Conservation (phyloP, 257 asterid species). For the Penstemon davidsonii region DNA sequence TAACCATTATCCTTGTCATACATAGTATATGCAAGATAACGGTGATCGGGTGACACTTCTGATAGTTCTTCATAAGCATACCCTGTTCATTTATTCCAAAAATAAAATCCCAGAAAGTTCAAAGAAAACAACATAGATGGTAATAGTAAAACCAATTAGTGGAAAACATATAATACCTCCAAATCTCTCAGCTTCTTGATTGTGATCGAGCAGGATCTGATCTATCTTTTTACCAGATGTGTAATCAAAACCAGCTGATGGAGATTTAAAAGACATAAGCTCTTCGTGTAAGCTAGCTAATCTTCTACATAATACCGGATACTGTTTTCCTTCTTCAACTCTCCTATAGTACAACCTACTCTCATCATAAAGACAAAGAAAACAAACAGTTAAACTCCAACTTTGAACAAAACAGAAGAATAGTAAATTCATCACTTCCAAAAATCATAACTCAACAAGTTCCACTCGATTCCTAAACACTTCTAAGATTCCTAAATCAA, state of each 20-base stretch:
- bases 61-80: conserved; percentile 89
- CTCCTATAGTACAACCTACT: conserved; percentile 88
- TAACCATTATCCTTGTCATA: conserved; percentile 81
- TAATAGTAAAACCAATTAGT: background rate
- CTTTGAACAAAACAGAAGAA: conserved; percentile 13
- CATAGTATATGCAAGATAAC: conserved; percentile 93
- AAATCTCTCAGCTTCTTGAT: conserved; percentile 89
- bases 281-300: conserved; percentile 76
- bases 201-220: conserved; percentile 89
- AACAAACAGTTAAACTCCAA: conserved; percentile 21
- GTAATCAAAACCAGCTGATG: conserved; percentile 93
- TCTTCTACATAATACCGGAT: conserved; percentile 83
- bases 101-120: conserved; percentile 3
- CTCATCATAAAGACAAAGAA: conserved; percentile 28
- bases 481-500: conserved; percentile 4
- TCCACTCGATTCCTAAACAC: background rate
- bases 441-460: background rate
- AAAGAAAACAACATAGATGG: conserved; percentile 19
- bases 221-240: conserved; percentile 85
- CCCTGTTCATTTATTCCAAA: conserved; percentile 42
- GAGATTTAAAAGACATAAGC: conserved; percentile 79
- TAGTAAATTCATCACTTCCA: background rate
- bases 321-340: conserved; percentile 93
- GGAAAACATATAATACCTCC: conserved; percentile 52
- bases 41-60: conserved; percentile 93